Evolutionary conservation across 306 rosid genomes (phyloP).

Genomic region (barrel medic (Medicago truncatula)): MtrunA17r5.0-ANR NC_053044.1:49506501-49507000

Average conservation of each 20-base stretch:
- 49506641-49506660: background rate
- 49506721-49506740: constrained; percentile 92
- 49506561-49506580: background rate
- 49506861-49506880: constrained; percentile 5
- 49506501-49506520: background rate
- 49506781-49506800: constrained; percentile 84
- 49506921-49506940: constrained; percentile 37
- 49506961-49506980: constrained; percentile 93
- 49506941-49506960: constrained; percentile 87
- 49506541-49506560: background rate
- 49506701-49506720: constrained; percentile 89
- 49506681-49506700: constrained; percentile 82
- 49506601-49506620: background rate
- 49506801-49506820: constrained; percentile 90
- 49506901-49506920: constrained; percentile 3
- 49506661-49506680: constrained; percentile 82
- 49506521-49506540: background rate
- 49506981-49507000: constrained; percentile 88
- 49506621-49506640: background rate
- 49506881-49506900: constrained; percentile 11
- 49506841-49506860: background rate
- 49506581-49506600: background rate
- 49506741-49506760: constrained; percentile 99
- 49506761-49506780: constrained; percentile 98
- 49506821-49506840: constrained; percentile 54